Evolutionary conservation across 1,139 yeast genomes (phyloP).

Genomic region (Eremothecium sinecaudum): DNA sequence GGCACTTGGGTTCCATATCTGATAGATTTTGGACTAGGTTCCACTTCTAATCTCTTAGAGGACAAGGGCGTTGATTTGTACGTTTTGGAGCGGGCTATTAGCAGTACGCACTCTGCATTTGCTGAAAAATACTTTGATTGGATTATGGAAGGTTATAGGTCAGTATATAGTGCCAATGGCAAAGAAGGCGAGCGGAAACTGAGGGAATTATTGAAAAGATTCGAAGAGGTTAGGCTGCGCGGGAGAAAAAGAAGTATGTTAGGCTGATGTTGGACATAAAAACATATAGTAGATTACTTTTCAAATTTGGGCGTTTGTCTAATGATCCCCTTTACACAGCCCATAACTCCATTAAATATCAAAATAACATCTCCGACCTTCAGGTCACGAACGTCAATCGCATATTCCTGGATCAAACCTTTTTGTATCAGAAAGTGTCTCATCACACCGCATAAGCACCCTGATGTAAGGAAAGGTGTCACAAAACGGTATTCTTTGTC

Average conservation of each 20-base stretch:
- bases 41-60: slow-evolving; percentile 69
- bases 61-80: slow-evolving; percentile 95
- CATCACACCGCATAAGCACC: slow-evolving; percentile 81
- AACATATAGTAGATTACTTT: background rate
- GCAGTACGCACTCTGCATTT: slow-evolving; percentile 78
- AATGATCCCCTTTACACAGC: slow-evolving; percentile 60
- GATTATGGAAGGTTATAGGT: slow-evolving; percentile 64
- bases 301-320: slow-evolving; percentile 7
- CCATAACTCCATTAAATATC: slow-evolving; percentile 74
- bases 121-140: slow-evolving; percentile 57
- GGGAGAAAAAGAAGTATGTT: slow-evolving; percentile 95
- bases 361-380: slow-evolving; percentile 56
- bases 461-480: slow-evolving; percentile 68
- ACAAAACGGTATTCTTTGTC: slow-evolving; percentile 47
- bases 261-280: slow-evolving; percentile 48
- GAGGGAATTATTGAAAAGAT: slow-evolving; percentile 50
- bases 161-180: slow-evolving; percentile 33
- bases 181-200: slow-evolving; percentile 36
- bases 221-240: slow-evolving; percentile 78
- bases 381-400: slow-evolving; percentile 39
- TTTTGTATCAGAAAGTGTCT: slow-evolving; percentile 55
- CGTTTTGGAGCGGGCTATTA: slow-evolving; percentile 84
- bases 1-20: slow-evolving; percentile 42
- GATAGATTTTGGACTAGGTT: slow-evolving; percentile 83
- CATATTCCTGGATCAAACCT: slow-evolving; percentile 47